Percentiles rank a stretch among this genome's conserved stretches.
Evolutionary conservation across 2,329 filamentous ascomycete species (phyloP).

Genomic region (Pseudogymnoascus verrucosus): DNA sequence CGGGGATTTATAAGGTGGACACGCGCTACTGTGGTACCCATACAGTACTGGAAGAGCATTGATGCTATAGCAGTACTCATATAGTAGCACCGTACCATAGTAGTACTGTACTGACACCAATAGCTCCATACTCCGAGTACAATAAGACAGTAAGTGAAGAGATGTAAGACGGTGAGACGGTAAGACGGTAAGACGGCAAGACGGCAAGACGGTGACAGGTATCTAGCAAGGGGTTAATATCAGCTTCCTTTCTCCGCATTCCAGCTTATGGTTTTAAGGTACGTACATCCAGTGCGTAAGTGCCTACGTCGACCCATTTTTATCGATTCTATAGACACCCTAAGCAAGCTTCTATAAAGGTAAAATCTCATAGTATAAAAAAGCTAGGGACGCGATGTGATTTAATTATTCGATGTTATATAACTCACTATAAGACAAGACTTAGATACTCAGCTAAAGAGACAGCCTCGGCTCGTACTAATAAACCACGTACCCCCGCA

Average conservation of each 20-base stretch:
- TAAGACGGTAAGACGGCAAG: no score
- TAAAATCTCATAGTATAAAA: not conserved
- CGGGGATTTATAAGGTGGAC: not conserved
- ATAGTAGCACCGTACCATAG: not conserved
- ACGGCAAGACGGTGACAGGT: not conserved
- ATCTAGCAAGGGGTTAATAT: not conserved
- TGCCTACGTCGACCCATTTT: not conserved
- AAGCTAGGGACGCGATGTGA: not conserved
- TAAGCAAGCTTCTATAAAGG: not conserved
- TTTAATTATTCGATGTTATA: not conserved
- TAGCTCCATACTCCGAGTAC: not conserved
- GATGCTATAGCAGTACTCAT: not conserved
- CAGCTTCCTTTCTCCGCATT: not conserved
- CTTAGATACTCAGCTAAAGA: not conserved
- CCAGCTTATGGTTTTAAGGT: not conserved
- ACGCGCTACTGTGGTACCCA: not conserved
- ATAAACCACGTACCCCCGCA: not conserved
- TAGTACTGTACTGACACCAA: not conserved
- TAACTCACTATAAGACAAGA: not conserved
- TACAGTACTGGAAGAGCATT: not conserved
- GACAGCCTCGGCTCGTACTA: not conserved
- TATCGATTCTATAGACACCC: not conserved
- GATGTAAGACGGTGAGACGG: not conserved
- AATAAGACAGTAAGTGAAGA: not conserved
- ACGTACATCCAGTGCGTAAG: not conserved